These are phyloP conservation scores for Umbelopsis vinacea DNA, from an alignment of 192 early-diverging fungal genomes.

Conservation along the genomic window DNA sequence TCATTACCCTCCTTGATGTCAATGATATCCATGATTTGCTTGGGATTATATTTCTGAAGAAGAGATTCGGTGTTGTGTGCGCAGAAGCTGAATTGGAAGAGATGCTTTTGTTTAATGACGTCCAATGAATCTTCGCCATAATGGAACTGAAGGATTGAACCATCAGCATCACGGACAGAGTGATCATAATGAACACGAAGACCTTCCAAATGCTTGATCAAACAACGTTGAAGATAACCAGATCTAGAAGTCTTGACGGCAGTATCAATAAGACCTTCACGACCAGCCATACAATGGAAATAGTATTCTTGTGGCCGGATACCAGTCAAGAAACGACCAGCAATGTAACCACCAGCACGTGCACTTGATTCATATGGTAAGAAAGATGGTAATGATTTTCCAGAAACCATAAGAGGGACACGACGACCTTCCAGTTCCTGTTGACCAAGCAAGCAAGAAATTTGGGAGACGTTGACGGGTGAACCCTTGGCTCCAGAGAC, in stretches of 20 bases:
- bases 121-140: constrained; percentile 99
- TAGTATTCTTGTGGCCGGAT: constrained; percentile 93
- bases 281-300: constrained; percentile 98
- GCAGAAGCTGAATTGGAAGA: constrained; percentile 91
- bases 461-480: constrained; percentile 94
- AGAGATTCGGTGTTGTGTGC: constrained; percentile 89
- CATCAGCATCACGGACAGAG: constrained; percentile 95
- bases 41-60: constrained; percentile 79
- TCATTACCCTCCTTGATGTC: constrained; percentile 74
- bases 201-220: constrained; percentile 99
- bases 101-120: constrained; percentile 91
- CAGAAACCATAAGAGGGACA: constrained; percentile 97
- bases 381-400: constrained; percentile 96
- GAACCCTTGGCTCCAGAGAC: constrained; percentile 98
- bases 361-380: constrained; percentile 87
- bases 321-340: constrained; percentile 97
- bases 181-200: constrained; percentile 95
- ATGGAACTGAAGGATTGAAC: constrained; percentile 95
- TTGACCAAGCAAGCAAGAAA: constrained; percentile 96
- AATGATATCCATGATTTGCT: constrained; percentile 62
- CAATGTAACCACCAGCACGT: constrained; percentile 95
- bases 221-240: constrained; percentile 98
- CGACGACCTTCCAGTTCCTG: constrained; percentile 97
- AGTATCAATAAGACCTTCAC: constrained; percentile 99
- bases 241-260: constrained; percentile 99